Evolutionary conservation across 2,329 filamentous ascomycete species (phyloP), one percentile per base, ranked within the genome.

Genomic region (Claviceps purpurea): DNA sequence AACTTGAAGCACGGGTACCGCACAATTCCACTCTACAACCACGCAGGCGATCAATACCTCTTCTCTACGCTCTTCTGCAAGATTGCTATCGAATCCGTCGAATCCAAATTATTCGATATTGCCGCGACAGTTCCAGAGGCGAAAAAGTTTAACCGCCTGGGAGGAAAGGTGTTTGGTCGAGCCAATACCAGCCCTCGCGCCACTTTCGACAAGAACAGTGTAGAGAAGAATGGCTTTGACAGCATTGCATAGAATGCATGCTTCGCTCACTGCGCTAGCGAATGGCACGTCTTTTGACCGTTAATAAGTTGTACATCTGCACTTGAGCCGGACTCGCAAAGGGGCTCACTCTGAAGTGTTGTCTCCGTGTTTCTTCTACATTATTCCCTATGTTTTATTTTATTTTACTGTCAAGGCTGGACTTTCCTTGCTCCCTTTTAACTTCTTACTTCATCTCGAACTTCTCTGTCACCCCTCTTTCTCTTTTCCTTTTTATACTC

Each of bases 41-140:
- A 82, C 52, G 87, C 89, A 56, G 93, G 90, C 55, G 90, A 96
- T 60, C 88, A 90, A 60, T 97, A 94, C 65, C 77, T 96, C 44
- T 96, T 96, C 69, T 95, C 93, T 2, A 94, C 89, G 11, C 74
- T 98, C 16, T 95, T 97, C 68, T 95, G 90, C 72, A 84, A 84
- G 62, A 87, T 97, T 69, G 82, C 82, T 59, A 85, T 79, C 34
- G 74, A 78, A 41, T 72, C 75, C 14, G 70, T 77, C 40, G 77
- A 76, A 46, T 78, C 75, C 55, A 73, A 78, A 56, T 77, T 80
- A 58, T 71, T 83, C 46, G 70, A 77, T 68, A 73, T 56, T 63
- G 72, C 54, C 64, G 71, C 46, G 62, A 69, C 62, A 38, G 51
- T 41, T 22, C 62, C 62, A 30, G 71, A 73, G 47, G 69, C 71